Conservation (phyloP, 2,329 filamentous ascomycete species). For the Aspergillus felis region DNA sequence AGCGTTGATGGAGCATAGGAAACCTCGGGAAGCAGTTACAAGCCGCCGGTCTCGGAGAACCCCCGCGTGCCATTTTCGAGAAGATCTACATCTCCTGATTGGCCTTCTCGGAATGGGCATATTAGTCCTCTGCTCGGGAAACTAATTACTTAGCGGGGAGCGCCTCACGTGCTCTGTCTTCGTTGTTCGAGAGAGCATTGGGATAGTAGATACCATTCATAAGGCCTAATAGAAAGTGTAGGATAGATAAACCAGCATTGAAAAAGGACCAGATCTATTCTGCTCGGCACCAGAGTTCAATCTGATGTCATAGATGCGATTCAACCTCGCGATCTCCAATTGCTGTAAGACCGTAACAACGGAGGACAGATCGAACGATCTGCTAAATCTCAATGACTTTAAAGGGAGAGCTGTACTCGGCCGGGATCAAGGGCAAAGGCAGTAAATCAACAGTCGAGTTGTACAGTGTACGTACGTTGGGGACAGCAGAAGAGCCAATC, state of each 20-base stretch:
- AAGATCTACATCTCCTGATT: slow-evolving; percentile 4
- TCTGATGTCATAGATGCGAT: neutral
- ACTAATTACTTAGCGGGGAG: neutral
- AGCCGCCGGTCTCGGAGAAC: slow-evolving; percentile 13
- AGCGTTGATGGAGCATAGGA: neutral
- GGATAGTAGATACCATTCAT: neutral
- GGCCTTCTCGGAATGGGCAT: slow-evolving; percentile 15
- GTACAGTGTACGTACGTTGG: neutral
- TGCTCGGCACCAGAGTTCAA: neutral
- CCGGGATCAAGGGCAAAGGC: neutral
- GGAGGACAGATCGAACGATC: neutral
- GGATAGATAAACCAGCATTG: neutral
- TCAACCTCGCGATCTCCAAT: neutral
- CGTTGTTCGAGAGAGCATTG: neutral
- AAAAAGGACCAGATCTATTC: neutral
- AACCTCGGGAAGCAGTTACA: slow-evolving; percentile 5
- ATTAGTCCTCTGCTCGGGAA: neutral
- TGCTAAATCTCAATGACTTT: neutral
- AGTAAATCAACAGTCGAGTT: neutral
- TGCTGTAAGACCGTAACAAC: neutral
- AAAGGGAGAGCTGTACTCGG: neutral
- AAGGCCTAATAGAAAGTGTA: neutral
- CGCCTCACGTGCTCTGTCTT: neutral
- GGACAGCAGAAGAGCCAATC: slow-evolving; percentile 11
- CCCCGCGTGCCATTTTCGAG: neutral